Evolutionary conservation across 2,329 filamentous ascomycete species (phyloP).

Genomic region (Coniella lustricola): DNA sequence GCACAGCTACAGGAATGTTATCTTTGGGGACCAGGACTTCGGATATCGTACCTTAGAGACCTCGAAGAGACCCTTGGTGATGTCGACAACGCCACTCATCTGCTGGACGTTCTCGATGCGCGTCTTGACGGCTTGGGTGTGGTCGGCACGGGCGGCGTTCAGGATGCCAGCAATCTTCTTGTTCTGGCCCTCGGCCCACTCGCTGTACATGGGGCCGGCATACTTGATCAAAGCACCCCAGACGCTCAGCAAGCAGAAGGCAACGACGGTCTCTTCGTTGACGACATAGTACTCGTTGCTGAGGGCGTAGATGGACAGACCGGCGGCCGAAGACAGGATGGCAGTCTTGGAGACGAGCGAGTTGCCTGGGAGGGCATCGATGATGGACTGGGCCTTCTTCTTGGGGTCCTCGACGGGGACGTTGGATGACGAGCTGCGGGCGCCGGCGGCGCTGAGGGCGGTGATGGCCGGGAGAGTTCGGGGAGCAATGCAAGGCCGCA

Average conservation of each 20-base stretch:
- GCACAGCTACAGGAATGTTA: not conserved
- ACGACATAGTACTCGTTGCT: conserved; percentile 99
- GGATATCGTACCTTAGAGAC: conserved; percentile 77
- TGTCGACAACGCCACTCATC: conserved; percentile 86
- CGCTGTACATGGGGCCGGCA: conserved; percentile 82
- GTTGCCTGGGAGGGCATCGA: conserved; percentile 89
- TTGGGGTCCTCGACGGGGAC: conserved; percentile 84
- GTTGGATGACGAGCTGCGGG: conserved; percentile 66
- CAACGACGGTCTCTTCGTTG: conserved; percentile 97
- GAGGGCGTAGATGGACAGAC: conserved; percentile 87
- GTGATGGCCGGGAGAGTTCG: conserved; percentile 65
- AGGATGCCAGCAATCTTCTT: conserved; percentile 92
- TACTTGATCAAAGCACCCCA: conserved; percentile 92
- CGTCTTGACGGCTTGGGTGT: conserved; percentile 90
- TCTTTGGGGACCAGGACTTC: not conserved
- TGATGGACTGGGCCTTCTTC: conserved; percentile 92
- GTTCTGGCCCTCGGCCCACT: conserved; percentile 86
- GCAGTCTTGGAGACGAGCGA: conserved; percentile 92
- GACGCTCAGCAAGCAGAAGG: conserved; percentile 85
- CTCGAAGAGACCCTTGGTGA: conserved; percentile 95
- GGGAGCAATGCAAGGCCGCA: conserved; percentile 73
- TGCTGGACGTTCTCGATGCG: conserved; percentile 93
- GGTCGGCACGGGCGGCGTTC: conserved; percentile 87
- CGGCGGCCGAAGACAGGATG: conserved; percentile 88
- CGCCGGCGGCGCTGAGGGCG: conserved; percentile 57